Percentiles rank a stretch among this genome's conserved stretches.
Conservation (phyloP, 352 stramenopile genomes). For the Achlya hypogyna region DNA sequence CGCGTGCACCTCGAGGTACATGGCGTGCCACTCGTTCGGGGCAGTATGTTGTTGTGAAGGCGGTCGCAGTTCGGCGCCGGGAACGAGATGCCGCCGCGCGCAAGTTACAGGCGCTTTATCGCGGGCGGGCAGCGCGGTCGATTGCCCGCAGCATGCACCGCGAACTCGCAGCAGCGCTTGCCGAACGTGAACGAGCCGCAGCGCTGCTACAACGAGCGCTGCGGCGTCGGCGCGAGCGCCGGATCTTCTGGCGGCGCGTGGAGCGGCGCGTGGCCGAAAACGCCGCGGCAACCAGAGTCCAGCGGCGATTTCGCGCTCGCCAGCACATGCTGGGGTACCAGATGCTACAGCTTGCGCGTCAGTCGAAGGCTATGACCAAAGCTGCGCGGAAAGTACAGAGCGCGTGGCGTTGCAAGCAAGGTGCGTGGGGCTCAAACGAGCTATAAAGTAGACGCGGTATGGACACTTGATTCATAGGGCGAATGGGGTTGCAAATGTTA, state of each 20-base stretch:
- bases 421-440: no score
- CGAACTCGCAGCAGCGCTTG: neutral
- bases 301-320: constrained; percentile 4
- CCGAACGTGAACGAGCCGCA: constrained; percentile 1
- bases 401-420: constrained; percentile 18
- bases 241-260: neutral
- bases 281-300: constrained; percentile 1
- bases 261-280: neutral
- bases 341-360: neutral
- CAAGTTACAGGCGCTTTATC: constrained; percentile 9
- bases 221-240: constrained; percentile 4
- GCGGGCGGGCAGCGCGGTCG: constrained; percentile 7
- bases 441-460: neutral
- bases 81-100: constrained; percentile 8
- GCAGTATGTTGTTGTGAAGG: neutral
- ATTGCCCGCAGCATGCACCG: neutral
- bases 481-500: constrained; percentile 17
- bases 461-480: neutral
- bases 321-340: constrained; percentile 12
- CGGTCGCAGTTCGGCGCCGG: neutral
- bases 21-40: neutral
- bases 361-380: neutral
- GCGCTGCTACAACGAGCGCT: neutral
- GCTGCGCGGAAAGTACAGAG: constrained; percentile 4
- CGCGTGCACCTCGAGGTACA: neutral